Base-by-base conservation (phyloP, 202 grass and related monocot species). In the Dendrocalamus latiflorus region DNA sequence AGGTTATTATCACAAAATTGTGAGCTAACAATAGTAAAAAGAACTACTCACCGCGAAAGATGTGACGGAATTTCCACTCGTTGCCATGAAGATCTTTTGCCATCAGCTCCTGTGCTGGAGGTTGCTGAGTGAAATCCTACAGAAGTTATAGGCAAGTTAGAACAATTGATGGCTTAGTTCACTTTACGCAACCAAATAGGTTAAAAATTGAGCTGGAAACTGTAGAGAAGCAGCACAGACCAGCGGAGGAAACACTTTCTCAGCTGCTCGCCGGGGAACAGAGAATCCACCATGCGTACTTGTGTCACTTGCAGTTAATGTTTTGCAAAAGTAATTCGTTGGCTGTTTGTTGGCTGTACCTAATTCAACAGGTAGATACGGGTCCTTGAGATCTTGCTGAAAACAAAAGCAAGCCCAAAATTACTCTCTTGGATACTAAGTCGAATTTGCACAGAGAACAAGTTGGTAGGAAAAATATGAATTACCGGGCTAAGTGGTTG, bases 251-350 rank as follows among this genome's bases (percentile, higher is more conserved):
- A 98, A 98, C 76, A 98, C 95, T 86, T 98, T 98, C 86, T 98
- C 95, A 74, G 95, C 95, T 80, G 95, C 92, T 88, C 95, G 88
- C 33, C 95, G 92, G 24, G 95, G 95, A 91, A 98, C 95, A 82
- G 95, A 98, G 44, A 98, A 98, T 69, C 95, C 95, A 74, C 95
- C 95, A 88, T 98, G 95, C 16, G 95, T 97, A 68, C 95, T 97
- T 25, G n/a, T n/a, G n/a, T n/a, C n/a, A n/a, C n/a, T n/a, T n/a
- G n/a, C n/a, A 6, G 95, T 98, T 54, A 98, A 86, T 74, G 95
- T 95, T 87, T 98, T 98, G 78, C 95, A 98, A 70, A 98, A 98
- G 81, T 98, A 98, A 86, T 98, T 98, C 14, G 93, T 95, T 80
- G 95, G 95, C 57, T 98, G 95, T 77, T 98, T 98, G 84, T 90